Base-by-base conservation (phyloP, 257 asterid genomes). In the Salvia hispanica region DNA sequence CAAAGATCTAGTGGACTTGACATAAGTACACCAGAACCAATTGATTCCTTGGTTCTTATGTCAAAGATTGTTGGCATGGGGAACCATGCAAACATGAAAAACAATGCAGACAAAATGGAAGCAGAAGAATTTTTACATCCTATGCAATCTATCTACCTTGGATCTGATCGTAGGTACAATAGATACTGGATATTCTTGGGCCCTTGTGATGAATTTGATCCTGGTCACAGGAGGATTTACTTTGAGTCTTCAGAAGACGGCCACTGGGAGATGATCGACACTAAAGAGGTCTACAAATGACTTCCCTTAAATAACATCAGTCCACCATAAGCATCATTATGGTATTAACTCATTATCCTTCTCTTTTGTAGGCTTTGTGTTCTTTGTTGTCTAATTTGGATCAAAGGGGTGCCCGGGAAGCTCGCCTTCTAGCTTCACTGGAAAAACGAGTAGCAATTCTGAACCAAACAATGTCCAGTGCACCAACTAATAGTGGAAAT, bases 191-290 rank as follows among this genome's bases (percentile, higher is more conserved):
- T 94, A 60, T 89, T 94, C 82, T 82, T 94, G 87, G 99, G 99
- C 48, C 99, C 99, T 77, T 94, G 99, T 79, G 80, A 83, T 81
- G 95, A 83, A 63, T 67, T 58, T 62, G 99, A 94, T 83, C 96
- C 96, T 65, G 99, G 99, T 43, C 99, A 94, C 77, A 84, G 86
- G 83, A 85, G 98, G 77, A 85, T 94, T 74, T 94, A 94, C 84
- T 94, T 94, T 66, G 99, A 94, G 78, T 91, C 96, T 72, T 94
- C 99, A 7, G 99, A 94, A 76, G 98, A 91, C 84, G 96, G 99
- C 36, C 95, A 91, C 81, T 94, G 99, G 97, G 92, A 85, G 81
- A 85, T 94, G 77, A 83, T 94, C 63, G 96, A 94, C 81, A 72
- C 83, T 52, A 82, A 73, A 81, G 96, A 94, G 99, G 99, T 94